Base-by-base conservation (phyloP, 2,329 filamentous ascomycete genomes). In the Cercospora sp. region DNA sequence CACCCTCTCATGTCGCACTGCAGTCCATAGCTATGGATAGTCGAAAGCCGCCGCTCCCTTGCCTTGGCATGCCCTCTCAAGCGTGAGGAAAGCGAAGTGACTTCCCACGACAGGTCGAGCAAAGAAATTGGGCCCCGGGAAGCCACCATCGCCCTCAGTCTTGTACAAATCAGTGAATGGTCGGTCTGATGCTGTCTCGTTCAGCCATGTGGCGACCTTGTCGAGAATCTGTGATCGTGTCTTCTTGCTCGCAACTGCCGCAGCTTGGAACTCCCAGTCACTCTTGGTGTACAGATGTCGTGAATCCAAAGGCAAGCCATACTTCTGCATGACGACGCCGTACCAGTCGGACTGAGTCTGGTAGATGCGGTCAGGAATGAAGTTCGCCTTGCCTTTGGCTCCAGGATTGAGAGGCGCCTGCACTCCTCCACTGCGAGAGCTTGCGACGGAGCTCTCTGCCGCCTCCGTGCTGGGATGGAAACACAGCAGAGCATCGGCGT, bases 251-350 rank as follows among this genome's bases (percentile, higher is more conserved):
- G 91, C 87, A 5, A 96, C 90, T 1, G 92, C 91, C 58, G 93
- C 92, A 0, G 92, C 91, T 78, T 95, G 94, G 78, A 96, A 93
- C 74, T 95, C 90, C 93, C 93, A 96, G 80, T 96, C 93, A 39
- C 64, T 68, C 69, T 96, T 96, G 36, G 92, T 90, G 79, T 95
- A 95, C 3, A 94, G 79, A 78, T 95, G 92, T 53, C 93, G 87
- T 72, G 87, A 91, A 79, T 96, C 93, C 7, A 96, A 86, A 0
- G 93, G 92, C 3, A 96, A 81, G 1, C 93, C 93, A 78, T 94
- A 96, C 74, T 87, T 89, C 78, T 96, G 92, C 72, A 92, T 87
- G 9, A 94, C 91, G 13, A 87, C 85, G 70, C 87, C 84, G 81
- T 96, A 96, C 91, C 91, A 96, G 67, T 89, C 84, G 58, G 90